phyloP scores from a whole-genome alignment of 257 asterid species.

The Lantana camara region DNA sequence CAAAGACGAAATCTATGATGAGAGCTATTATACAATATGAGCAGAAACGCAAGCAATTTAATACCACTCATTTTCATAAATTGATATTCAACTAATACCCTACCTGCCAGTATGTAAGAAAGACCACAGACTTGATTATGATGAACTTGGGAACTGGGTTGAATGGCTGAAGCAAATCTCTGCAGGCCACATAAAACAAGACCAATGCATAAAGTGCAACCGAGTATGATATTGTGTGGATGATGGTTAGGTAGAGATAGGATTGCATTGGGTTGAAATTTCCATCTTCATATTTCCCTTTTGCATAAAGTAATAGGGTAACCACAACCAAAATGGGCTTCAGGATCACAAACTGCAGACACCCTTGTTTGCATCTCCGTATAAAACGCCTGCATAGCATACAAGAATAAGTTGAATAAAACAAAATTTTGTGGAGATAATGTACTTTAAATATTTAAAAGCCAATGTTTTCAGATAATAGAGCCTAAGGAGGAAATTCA shows the following conservation, averaged over 20 bases:
- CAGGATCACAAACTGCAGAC: slow-evolving; percentile 97
- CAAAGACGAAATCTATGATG: slow-evolving; percentile 16
- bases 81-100: slow-evolving; percentile 3
- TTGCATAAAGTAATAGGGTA: slow-evolving; percentile 81
- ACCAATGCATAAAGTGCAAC: slow-evolving; percentile 91
- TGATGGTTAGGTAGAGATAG: slow-evolving; percentile 91
- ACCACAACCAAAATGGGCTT: slow-evolving; percentile 81
- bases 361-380: slow-evolving; percentile 96
- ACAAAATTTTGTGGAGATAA: neutral
- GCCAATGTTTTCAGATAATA: neutral
- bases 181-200: slow-evolving; percentile 93
- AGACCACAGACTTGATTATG: slow-evolving; percentile 93
- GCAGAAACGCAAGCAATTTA: slow-evolving; percentile 9
- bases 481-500: slow-evolving; percentile 16
- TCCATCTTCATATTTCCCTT: slow-evolving; percentile 92
- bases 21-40: slow-evolving; percentile 16
- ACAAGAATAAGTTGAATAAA: slow-evolving; percentile 22
- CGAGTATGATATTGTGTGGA: slow-evolving; percentile 91
- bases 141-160: slow-evolving; percentile 96
- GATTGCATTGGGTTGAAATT: slow-evolving; percentile 86
- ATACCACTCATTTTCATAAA: neutral
- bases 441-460: slow-evolving; percentile 4
- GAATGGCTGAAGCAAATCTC: slow-evolving; percentile 91
- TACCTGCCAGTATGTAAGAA: slow-evolving; percentile 99
- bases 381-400: slow-evolving; percentile 83